Evolutionary conservation across 208 protist genomes (phyloP), one percentile per base, ranked within the genome.

Genomic region (Leishmania braziliensis): DNA sequence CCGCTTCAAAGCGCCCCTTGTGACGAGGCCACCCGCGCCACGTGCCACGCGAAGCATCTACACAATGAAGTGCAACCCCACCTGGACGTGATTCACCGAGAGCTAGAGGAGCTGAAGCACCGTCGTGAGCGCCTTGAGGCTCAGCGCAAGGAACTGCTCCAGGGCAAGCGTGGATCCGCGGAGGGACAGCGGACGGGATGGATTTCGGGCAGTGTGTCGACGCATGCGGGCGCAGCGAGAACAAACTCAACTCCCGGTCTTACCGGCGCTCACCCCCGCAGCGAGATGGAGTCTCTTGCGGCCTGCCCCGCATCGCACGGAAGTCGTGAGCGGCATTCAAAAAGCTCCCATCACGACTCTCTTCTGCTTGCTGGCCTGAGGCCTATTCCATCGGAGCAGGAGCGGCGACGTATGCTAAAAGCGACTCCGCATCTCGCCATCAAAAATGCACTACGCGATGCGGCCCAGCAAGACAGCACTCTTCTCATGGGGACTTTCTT

Each of bases 401-500:
- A 88, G 46, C 89, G 92, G 5, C 82, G 86, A 0, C 73, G 77
- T 76, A 71, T 50, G 0, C 56, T 92, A 9, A 75, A 81, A 43
- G 69, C 56, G 26, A 90, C 86, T 29, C 84, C 87, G 29, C 89
- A 91, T 75, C 81, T 84, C n/a, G 76, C 81, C 50, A 84, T 93
- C 86, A 96, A 96, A 73, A 81, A 84, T 14, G 85, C 87, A 5
- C 88, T 96, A 58, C 84, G 86, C 18, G 60, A 80, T 26, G 85
- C 84, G 18, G 86, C 85, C 56, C 68, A 86, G 77, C 77, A 84
- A 0, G 93, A 96, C 82, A 94, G 87, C 79, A 84, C 86, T 39
- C 78, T 88, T 9, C 20, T 90, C 4, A 93, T 94, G 81, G 93
- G 93, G 39, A 77, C 53, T 26, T 96, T 95, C 53, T 78, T 95